These are phyloP conservation scores for Thalassiosira ordinaria DNA, from an alignment of 352 stramenopile genomes.

Conservation along the genomic window DNA sequence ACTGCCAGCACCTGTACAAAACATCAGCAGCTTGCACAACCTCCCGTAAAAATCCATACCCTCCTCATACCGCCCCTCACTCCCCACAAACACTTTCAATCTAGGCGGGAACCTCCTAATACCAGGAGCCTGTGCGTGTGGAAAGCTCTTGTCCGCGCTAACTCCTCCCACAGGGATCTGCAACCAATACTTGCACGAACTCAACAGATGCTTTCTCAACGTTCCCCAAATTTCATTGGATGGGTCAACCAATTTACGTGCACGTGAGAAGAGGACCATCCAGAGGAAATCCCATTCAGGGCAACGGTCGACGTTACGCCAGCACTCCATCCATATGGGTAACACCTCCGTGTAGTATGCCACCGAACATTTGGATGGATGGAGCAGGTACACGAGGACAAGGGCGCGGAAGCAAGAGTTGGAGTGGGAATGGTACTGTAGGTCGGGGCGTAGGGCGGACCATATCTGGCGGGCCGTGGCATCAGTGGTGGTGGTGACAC, in stretches of 20 bases:
- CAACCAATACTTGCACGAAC: constrained; percentile 79
- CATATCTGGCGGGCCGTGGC: constrained; percentile 68
- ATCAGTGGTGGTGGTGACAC: constrained; percentile 45
- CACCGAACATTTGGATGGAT: constrained; percentile 71
- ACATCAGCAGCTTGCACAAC: constrained; percentile 78
- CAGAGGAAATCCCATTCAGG: constrained; percentile 84
- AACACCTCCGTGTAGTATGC: constrained; percentile 79
- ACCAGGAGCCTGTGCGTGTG: constrained; percentile 48
- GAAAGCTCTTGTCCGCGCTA: constrained; percentile 76
- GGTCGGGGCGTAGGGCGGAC: constrained; percentile 66
- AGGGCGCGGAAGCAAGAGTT: constrained; percentile 80
- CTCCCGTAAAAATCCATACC: constrained; percentile 84
- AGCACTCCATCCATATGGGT: constrained; percentile 80
- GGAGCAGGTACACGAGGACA: constrained; percentile 85
- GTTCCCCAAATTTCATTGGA: constrained; percentile 61
- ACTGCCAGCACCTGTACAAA: constrained; percentile 60
- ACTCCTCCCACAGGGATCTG: constrained; percentile 79
- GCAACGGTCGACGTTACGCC: constrained; percentile 83
- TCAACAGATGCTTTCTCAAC: constrained; percentile 72
- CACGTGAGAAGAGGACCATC: constrained; percentile 82
- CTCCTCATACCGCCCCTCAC: constrained; percentile 78
- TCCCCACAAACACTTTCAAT: constrained; percentile 79
- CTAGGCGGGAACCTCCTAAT: constrained; percentile 66
- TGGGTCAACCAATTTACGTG: constrained; percentile 67
- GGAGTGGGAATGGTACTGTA: constrained; percentile 82